Evolutionary conservation across 2,329 filamentous ascomycete species (phyloP).

Genomic region (Aspergillus fijiensis): DNA sequence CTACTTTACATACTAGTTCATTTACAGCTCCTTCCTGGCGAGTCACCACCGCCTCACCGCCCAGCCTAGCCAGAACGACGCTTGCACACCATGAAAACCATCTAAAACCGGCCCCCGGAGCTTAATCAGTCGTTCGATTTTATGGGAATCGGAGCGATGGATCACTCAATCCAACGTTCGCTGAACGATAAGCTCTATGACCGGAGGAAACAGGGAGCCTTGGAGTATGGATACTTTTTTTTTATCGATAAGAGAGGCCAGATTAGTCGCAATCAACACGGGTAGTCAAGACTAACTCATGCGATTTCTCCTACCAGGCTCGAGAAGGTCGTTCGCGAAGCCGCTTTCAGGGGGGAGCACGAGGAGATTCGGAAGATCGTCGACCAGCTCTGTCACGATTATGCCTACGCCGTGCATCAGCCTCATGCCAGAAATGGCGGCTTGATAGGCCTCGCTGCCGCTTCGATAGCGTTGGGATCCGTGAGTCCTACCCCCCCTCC

Average conservation of each 20-base stretch:
- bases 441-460: slow-evolving; percentile 90
- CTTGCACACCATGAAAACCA: slow-evolving; percentile 28
- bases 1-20: no score
- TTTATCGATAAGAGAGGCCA: not conserved
- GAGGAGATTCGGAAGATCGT: slow-evolving; percentile 82
- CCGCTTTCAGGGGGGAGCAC: slow-evolving; percentile 73
- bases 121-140: slow-evolving; percentile 21
- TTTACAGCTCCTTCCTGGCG: slow-evolving; percentile 3
- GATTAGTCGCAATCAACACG: not conserved
- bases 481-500: slow-evolving; percentile 56
- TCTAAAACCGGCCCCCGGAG: slow-evolving; percentile 21
- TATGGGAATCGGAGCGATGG: slow-evolving; percentile 59
- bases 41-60: slow-evolving; percentile 16
- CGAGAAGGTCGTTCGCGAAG: slow-evolving; percentile 84
- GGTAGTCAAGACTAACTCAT: slow-evolving; percentile 10
- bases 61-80: slow-evolving; percentile 12
- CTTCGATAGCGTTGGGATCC: slow-evolving; percentile 88
- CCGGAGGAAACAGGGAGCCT: slow-evolving; percentile 91
- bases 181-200: slow-evolving; percentile 99
- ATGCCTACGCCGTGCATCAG: slow-evolving; percentile 94
- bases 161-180: slow-evolving; percentile 81
- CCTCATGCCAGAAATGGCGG: slow-evolving; percentile 95
- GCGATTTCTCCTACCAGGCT: slow-evolving; percentile 56
- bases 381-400: slow-evolving; percentile 95
- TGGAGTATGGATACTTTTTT: slow-evolving; percentile 67